phyloP scores from a whole-genome alignment of 352 stramenopile genomes.

The Phytophthora lateralis region DNA sequence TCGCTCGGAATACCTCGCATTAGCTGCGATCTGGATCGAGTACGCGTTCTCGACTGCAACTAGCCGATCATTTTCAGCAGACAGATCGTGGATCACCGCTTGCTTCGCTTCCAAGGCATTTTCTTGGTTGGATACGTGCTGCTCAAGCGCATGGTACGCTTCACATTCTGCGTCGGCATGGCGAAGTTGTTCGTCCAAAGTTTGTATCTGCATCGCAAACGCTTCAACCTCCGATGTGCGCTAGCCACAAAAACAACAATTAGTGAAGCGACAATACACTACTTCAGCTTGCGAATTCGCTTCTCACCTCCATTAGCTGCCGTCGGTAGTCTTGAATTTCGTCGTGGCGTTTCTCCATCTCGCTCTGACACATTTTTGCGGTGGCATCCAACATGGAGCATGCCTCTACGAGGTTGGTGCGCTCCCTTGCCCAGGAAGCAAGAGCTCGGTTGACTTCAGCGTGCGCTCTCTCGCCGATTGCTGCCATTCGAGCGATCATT shows the following conservation, averaged over 20 bases:
- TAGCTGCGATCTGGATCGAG: slow-evolving; percentile 23
- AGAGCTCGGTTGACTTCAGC: slow-evolving; percentile 16
- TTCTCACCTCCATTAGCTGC: slow-evolving; percentile 36
- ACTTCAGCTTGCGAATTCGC: neutral
- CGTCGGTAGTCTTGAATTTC: slow-evolving; percentile 27
- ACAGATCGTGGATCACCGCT: slow-evolving; percentile 28
- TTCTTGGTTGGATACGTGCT: slow-evolving; percentile 26
- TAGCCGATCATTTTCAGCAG: slow-evolving; percentile 44
- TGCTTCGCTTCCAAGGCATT: slow-evolving; percentile 13
- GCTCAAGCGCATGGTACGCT: slow-evolving; percentile 29
- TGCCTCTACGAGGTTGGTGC: slow-evolving; percentile 35
- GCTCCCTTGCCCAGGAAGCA: slow-evolving; percentile 50
- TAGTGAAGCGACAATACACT: neutral
- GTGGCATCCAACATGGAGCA: slow-evolving; percentile 41
- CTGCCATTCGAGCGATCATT: slow-evolving; percentile 13
- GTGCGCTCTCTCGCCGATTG: slow-evolving; percentile 17
- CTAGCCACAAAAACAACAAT: slow-evolving; percentile 14
- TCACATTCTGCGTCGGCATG: slow-evolving; percentile 22
- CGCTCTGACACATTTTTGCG: slow-evolving; percentile 33
- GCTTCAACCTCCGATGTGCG: slow-evolving; percentile 27
- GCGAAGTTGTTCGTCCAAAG: slow-evolving; percentile 33
- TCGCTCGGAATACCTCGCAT: slow-evolving; percentile 10
- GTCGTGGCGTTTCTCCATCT: slow-evolving; percentile 45
- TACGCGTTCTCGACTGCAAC: slow-evolving; percentile 33
- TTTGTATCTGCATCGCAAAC: slow-evolving; percentile 24